Conservation (phyloP, 768 basidiomycete species). For the Hericium coralloides region DNA sequence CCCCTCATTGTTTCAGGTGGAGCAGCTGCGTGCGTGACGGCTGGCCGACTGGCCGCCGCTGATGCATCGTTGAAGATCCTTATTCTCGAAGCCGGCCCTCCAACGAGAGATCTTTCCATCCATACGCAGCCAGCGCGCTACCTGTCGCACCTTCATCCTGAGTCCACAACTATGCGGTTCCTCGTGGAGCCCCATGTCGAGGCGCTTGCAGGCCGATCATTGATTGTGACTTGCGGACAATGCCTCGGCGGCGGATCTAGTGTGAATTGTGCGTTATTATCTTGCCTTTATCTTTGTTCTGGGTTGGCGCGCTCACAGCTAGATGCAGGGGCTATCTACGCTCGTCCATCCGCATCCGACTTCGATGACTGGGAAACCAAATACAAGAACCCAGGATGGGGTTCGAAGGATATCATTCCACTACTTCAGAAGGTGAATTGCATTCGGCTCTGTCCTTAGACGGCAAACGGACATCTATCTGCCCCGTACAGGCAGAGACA, state of each 20-base stretch:
- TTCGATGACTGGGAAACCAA: slow-evolving; percentile 52
- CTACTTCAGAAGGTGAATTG: slow-evolving; percentile 43
- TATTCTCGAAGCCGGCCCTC: slow-evolving; percentile 49
- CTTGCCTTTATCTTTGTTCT: not conserved
- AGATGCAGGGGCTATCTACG: slow-evolving; percentile 32
- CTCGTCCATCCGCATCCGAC: slow-evolving; percentile 51
- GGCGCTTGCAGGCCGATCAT: slow-evolving; percentile 35
- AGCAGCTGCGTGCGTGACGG: slow-evolving; percentile 46
- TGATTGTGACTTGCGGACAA: slow-evolving; percentile 36
- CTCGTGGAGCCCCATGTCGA: slow-evolving; percentile 31
- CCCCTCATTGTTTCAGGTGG: slow-evolving; percentile 22
- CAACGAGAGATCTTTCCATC: slow-evolving; percentile 33
- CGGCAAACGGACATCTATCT: not conserved
- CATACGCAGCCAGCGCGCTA: slow-evolving; percentile 50
- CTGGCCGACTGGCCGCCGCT: slow-evolving; percentile 43
- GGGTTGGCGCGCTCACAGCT: not conserved
- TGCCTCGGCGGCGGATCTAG: slow-evolving; percentile 55
- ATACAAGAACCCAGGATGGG: slow-evolving; percentile 52
- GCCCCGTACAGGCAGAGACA: slow-evolving; percentile 25
- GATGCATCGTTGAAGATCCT: slow-evolving; percentile 50
- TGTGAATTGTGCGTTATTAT: slow-evolving; percentile 37
- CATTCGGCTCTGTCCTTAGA: not conserved
- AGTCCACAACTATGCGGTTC: slow-evolving; percentile 34
- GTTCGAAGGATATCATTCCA: slow-evolving; percentile 47
- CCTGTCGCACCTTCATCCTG: slow-evolving; percentile 31